Base-by-base conservation (phyloP, 2,329 filamentous ascomycete genomes). In the Cytospora paraplurivora region DNA sequence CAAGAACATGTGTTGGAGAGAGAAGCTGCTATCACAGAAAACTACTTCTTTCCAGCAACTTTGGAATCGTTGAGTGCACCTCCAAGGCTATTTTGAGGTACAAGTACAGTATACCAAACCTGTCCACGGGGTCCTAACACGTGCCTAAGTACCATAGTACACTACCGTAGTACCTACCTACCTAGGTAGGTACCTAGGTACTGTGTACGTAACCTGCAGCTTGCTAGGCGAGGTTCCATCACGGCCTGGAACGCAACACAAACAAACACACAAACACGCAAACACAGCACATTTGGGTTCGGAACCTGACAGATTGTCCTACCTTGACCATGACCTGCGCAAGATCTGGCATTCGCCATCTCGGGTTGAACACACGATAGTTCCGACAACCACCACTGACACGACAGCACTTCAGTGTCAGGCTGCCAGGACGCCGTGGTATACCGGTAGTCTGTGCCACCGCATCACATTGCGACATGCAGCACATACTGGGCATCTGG, bases 341-440 rank as follows among this genome's bases (percentile, higher is more conserved):
- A 61, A 38, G 15, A 61, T 55, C 58, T 61, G 27, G 51, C 58
- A 55, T 53, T 55, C 8, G 37, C 19, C 58, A 61, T 61, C 58
- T 61, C 38, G 38, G 38, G 51, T 49, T 49, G 32, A 37, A 47
- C 49, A 10, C 37, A 27, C 38, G 51, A 47, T 19, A 10, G n/a
- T 47, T 2, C n/a, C n/a, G 19, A 10, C 41, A 47, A n/a, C 41
- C 41, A 47, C 58, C 51, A 55, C 33, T 19, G 33, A 51, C 49
- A 54, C 50, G 50, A 60, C 35, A 17, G 21, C 19, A 32, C 53
- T 32, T 32, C 27, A 37, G 50, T 33, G 17, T 27, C 35, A 6
- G 19, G 17, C 27, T 57, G 56, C 56, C 37, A 41, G 44, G 41
- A 49, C 27, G 27, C 27, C 15, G 38, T 56, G 6, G 17, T 32